Evolutionary conservation across 1,139 yeast genomes (phyloP), one percentile per base, ranked within the genome.

Genomic region (Yamadazyma aaseri): DNA sequence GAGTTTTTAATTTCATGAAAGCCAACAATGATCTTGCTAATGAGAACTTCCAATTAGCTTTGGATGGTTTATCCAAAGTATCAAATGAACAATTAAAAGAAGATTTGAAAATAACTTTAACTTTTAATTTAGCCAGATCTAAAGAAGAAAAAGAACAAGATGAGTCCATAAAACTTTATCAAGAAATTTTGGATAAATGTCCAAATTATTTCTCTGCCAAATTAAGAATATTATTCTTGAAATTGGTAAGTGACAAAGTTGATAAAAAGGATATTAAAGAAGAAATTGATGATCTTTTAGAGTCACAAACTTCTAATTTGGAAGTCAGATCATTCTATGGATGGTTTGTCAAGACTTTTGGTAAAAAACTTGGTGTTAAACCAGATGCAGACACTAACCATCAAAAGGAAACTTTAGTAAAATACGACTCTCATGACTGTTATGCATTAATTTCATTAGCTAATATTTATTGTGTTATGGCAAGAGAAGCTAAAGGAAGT

Each of bases 261-360:
- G 52, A 66, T 21, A 64, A 70, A 26, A 71, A 63, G 34, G 75
- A 75, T 42, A 60, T 78, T 11, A 71, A 70, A 26, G 49, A 62
- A 3, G 82, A 80, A 38, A 66, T 86, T 39, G 73, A 75, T 33
- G 54, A 63, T 4, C 59, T 92, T 6, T 59, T 89, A 36, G 59
- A 63, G 3, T 58, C 70, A 22, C 72, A 79, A 45, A 73, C 79
- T 2, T 74, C 79, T 12, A 77, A 87, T 51, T 63, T 87, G 42
- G 96, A 90, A 55, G 79, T 86, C 3, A 79, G 99, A 42, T 86
- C 98, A 0, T 82, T 92, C 46, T 86, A 84, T 57, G 95, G 96
- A 22, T 94, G 97, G 97, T 86, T 79, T 54, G 65, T 87, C 42
- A 74, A 76, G 43, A 74, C 76, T 34, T 76, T 72, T 43, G 74